Evolutionary conservation across 352 stramenopile genomes (phyloP).

Genomic region (Aphanomyces astaci): DNA sequence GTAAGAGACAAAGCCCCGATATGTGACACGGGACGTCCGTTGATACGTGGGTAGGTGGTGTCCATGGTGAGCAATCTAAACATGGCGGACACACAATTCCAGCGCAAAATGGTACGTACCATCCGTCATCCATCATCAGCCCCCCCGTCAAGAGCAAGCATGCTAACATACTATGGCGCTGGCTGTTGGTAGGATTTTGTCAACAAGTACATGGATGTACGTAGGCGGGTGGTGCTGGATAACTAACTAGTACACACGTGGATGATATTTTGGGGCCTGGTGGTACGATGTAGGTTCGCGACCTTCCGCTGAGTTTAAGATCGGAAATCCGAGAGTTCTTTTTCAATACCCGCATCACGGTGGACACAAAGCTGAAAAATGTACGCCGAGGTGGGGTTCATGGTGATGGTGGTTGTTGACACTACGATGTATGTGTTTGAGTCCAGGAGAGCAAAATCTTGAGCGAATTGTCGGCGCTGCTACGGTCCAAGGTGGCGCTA

Average conservation of each 20-base stretch:
- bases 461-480: conserved; percentile 51
- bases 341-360: conserved; percentile 63
- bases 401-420: too few relatives aligned
- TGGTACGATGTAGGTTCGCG: conserved; percentile 30
- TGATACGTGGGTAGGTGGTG: not conserved
- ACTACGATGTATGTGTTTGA: too few relatives aligned
- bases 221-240: too few relatives aligned
- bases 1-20: conserved; percentile 36
- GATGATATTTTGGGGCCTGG: too few relatives aligned
- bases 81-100: conserved; percentile 47
- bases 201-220: conserved; percentile 69
- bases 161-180: too few relatives aligned
- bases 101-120: conserved; percentile 43
- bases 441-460: conserved; percentile 57
- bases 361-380: conserved; percentile 60
- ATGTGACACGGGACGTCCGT: too few relatives aligned
- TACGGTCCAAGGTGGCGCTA: conserved; percentile 72
- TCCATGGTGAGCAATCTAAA: conserved; percentile 57
- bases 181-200: conserved; percentile 44
- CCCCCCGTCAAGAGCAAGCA: too few relatives aligned
- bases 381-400: too few relatives aligned
- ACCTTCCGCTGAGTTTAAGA: conserved; percentile 59
- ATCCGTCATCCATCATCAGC: too few relatives aligned
- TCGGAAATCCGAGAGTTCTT: conserved; percentile 80
- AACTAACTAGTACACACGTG: too few relatives aligned